Conservation (phyloP, 2,329 filamentous ascomycete genomes). For the Fusarium ambrosium region DNA sequence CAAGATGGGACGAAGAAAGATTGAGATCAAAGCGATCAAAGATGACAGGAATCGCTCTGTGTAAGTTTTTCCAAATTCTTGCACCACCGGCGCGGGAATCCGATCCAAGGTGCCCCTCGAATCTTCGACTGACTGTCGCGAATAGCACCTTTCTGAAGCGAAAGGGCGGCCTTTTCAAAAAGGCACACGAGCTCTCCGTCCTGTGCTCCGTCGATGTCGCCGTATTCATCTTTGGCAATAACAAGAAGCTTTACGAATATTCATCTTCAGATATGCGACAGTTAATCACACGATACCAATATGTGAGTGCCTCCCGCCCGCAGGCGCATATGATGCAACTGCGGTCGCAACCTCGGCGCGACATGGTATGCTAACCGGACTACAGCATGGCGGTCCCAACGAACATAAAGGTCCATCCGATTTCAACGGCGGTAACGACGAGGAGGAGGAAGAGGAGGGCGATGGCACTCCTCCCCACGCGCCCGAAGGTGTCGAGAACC, state of each 20-base stretch:
- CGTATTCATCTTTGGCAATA: conserved; percentile 98
- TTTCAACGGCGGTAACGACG: conserved; percentile 89
- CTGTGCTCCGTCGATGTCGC: conserved; percentile 98
- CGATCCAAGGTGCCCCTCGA: neutral
- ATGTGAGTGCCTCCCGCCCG: conserved; percentile 71
- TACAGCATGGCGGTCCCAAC: conserved; percentile 89
- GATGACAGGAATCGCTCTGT: conserved; percentile 98
- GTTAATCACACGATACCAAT: conserved; percentile 88
- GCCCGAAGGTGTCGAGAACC: conserved; percentile 69
- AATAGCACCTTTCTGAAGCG: conserved; percentile 95
- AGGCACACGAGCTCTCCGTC: conserved; percentile 97
- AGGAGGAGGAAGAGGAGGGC: conserved; percentile 82
- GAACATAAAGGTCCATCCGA: conserved; percentile 97
- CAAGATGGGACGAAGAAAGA: conserved; percentile 96
- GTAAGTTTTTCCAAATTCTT: conserved; percentile 69
- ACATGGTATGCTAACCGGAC: conserved; percentile 13
- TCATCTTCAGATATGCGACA: conserved; percentile 95
- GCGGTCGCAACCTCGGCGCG: neutral
- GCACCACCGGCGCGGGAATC: neutral
- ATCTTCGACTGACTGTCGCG: conserved; percentile 38
- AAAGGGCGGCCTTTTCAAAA: conserved; percentile 99
- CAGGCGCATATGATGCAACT: conserved; percentile 4
- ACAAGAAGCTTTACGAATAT: conserved; percentile 99
- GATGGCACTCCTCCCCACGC: conserved; percentile 78
- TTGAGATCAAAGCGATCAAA: conserved; percentile 99